phyloP scores from a whole-genome alignment of 2,329 filamentous ascomycete genomes.

The Capronia epimyces region DNA sequence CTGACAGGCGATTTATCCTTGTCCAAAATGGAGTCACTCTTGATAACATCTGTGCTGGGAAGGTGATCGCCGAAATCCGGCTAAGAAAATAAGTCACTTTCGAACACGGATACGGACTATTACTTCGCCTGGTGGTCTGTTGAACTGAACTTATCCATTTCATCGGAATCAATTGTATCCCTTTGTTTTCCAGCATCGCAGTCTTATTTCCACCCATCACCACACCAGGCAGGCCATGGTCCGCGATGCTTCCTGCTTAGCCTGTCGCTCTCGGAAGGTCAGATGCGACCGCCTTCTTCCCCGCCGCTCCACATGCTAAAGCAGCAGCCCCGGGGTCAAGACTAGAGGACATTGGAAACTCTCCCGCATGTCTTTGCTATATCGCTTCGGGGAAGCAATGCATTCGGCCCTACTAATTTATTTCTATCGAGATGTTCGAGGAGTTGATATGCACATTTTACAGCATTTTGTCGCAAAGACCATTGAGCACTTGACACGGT shows the following conservation, averaged over 20 bases:
- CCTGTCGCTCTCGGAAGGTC: background rate
- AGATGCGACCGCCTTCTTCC: background rate
- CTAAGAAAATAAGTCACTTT: background rate
- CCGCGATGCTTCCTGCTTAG: background rate
- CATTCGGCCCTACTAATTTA: conserved; percentile 10
- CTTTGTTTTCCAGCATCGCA: background rate
- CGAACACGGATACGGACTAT: background rate
- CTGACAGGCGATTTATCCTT: background rate
- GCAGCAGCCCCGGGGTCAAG: background rate
- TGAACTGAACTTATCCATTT: background rate
- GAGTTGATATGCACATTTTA: conserved; percentile 1
- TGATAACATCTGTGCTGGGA: background rate
- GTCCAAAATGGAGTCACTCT: background rate
- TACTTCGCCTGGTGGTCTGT: background rate
- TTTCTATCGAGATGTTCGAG: conserved; percentile 5
- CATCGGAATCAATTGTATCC: background rate
- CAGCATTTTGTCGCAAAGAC: conserved; percentile 9
- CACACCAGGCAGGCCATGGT: background rate
- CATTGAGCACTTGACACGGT: background rate
- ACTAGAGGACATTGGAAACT: background rate
- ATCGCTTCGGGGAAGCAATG: conserved; percentile 4
- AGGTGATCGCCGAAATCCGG: background rate
- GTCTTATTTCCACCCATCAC: background rate
- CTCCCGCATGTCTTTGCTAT: background rate
- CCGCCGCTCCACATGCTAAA: background rate